Evolutionary conservation across 768 basidiomycete genomes (phyloP).

Genomic region (Lentinula lateritia): DNA sequence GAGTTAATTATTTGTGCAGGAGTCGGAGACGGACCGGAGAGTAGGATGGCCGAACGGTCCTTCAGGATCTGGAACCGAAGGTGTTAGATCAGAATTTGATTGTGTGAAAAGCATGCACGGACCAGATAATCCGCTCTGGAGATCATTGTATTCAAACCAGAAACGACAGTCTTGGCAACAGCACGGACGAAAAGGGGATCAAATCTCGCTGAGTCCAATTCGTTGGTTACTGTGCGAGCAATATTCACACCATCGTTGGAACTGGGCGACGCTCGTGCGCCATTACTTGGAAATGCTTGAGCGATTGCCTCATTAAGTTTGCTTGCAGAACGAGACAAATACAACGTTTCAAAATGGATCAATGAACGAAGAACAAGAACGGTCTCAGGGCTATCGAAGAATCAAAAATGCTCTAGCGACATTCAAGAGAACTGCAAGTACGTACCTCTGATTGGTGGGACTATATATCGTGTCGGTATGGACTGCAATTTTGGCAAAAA

Average conservation of each 20-base stretch:
- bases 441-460: constrained; percentile 75
- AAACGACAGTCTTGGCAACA: constrained; percentile 69
- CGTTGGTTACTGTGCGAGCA: constrained; percentile 77
- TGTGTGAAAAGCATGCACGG: constrained; percentile 20
- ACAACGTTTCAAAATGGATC: constrained; percentile 80
- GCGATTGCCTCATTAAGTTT: constrained; percentile 81
- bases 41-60: constrained; percentile 72
- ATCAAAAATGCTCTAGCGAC: not conserved
- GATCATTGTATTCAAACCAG: constrained; percentile 65
- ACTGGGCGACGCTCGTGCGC: constrained; percentile 64
- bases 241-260: constrained; percentile 72
- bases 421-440: not conserved
- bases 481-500: constrained; percentile 92
- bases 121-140: constrained; percentile 67
- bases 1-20: constrained; percentile 76
- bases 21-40: constrained; percentile 75
- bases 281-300: constrained; percentile 69
- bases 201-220: constrained; percentile 88
- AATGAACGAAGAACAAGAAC: constrained; percentile 81
- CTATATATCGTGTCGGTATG: constrained; percentile 94
- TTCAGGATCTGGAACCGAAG: constrained; percentile 48
- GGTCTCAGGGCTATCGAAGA: constrained; percentile 73
- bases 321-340: constrained; percentile 77
- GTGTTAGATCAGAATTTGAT: constrained; percentile 2
- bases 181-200: constrained; percentile 82